Percentiles rank a stretch among this genome's conserved stretches.
Conservation (phyloP, 371 early-diverging fungal genomes). For the Lichtheimia corymbifera region DNA sequence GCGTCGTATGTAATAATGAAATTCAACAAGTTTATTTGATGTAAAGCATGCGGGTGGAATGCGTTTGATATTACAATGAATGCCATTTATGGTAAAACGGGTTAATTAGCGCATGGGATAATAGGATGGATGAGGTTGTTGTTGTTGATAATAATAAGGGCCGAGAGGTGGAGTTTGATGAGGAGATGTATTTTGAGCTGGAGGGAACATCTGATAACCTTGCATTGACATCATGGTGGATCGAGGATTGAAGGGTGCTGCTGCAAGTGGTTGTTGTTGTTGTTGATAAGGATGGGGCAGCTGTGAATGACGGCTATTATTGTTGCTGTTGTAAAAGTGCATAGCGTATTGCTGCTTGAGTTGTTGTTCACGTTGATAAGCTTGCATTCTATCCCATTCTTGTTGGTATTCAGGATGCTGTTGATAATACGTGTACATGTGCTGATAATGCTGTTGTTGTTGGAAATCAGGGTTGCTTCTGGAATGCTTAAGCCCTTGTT, state of each 20-base stretch:
- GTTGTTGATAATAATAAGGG: slow-evolving; percentile 3
- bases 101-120: slow-evolving; percentile 16
- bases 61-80: no score
- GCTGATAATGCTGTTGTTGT: slow-evolving; percentile 9
- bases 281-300: no score
- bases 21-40: no score
- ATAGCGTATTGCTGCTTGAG: slow-evolving; percentile 27
- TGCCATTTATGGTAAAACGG: no score
- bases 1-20: no score
- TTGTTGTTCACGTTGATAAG: slow-evolving; percentile 39
- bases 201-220: neutral
- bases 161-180: slow-evolving; percentile 5
- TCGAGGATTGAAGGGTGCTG: neutral
- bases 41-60: no score
- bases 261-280: neutral
- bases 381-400: slow-evolving; percentile 47
- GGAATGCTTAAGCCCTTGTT: slow-evolving; percentile 24
- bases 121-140: slow-evolving; percentile 5
- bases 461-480: slow-evolving; percentile 42
- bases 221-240: slow-evolving; percentile 7
- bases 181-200: neutral
- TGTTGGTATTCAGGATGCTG: slow-evolving; percentile 30
- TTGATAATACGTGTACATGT: slow-evolving; percentile 16
- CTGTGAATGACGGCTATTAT: neutral
- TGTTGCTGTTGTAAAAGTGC: slow-evolving; percentile 7